Conservation (phyloP, 192 early-diverging fungal genomes). For the Obelidium mucronatum region DNA sequence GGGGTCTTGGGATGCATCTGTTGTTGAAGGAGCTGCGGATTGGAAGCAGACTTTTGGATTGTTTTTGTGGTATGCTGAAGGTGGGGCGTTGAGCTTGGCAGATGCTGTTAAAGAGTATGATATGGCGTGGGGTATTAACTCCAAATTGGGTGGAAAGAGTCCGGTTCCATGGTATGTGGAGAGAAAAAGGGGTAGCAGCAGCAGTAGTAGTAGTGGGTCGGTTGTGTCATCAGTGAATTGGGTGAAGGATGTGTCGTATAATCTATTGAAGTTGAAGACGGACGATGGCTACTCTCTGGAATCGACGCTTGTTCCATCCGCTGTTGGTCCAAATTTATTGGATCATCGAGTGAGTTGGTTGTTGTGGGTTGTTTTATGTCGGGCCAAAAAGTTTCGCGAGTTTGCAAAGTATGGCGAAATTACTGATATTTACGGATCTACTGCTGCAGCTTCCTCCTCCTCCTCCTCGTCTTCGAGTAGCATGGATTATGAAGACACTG, state of each 20-base stretch:
- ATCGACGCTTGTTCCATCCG: conserved; percentile 63
- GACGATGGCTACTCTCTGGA: conserved; percentile 61
- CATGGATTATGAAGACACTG: conserved; percentile 4
- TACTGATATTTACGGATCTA: background rate
- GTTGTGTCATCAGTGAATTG: too few relatives aligned
- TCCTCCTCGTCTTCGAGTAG: too few relatives aligned
- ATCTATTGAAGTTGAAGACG: conserved; percentile 72
- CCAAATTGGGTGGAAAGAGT: background rate
- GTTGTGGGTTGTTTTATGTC: conserved; percentile 62
- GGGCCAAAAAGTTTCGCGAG: conserved; percentile 51
- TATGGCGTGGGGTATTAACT: conserved; percentile 11
- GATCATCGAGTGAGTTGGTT: conserved; percentile 77
- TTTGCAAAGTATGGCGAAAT: conserved; percentile 39
- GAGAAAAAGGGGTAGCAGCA: background rate
- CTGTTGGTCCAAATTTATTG: conserved; percentile 61
- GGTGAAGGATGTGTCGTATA: conserved; percentile 70
- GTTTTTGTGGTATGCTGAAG: conserved; percentile 61
- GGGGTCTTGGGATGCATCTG: conserved; percentile 39
- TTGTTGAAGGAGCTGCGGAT: conserved; percentile 28
- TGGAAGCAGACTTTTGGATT: conserved; percentile 61
- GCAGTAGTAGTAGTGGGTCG: background rate
- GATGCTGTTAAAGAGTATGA: conserved; percentile 51
- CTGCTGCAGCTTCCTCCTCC: background rate
- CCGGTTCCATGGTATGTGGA: conserved; percentile 9
- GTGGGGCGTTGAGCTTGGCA: conserved; percentile 42